Base-by-base conservation (phyloP, 306 rosid genomes). In the Malus sieversii region DNA sequence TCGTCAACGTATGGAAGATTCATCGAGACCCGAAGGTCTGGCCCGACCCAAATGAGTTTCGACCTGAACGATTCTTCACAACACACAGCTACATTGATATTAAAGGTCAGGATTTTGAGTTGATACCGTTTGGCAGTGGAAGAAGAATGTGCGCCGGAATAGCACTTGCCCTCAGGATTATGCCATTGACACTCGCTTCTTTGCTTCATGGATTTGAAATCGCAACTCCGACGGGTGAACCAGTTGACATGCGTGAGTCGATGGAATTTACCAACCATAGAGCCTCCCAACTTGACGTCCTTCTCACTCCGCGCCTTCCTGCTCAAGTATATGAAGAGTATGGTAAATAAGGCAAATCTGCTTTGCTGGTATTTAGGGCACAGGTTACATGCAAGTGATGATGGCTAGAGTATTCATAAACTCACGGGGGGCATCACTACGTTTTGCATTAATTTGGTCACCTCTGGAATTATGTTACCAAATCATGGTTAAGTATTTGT, bases 171-270 rank as follows among this genome's bases (percentile, higher is more conserved):
- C 32, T 57, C 0, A 65, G 42, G 29, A 18, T 59, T 48, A 55
- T 68, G 40, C 75, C 48, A 3, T 60, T 77, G 27, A 13, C 44
- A 1, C 61, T 77, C 46, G 80, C 68, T 40, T 25, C 74, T 25
- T 77, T 68, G 18, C 51, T 77, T 72, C 80, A 77, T 7, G 64
- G 80, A 3, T 77, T 77, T 77, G 74, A 68, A 77, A 45, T 77
- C 4, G 11, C 19, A 4, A 68, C 46, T 23, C 18, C 19, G 11
- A 14, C 4, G 45, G 13, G 20, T 42, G 74, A 44, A 32, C 46
- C 15, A 3, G 80, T 77, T 9, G 80, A 77, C 59, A 68, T 68
- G 80, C 60, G 61, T 1, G 80, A 70, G 80, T 45, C 40, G 20
- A 5, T 10, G 64, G 75, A 74, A 4, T n/a, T 69, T 40, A 77